Base-by-base conservation (phyloP, 148 eudicot genomes). In the Persicaria maculosa region DNA sequence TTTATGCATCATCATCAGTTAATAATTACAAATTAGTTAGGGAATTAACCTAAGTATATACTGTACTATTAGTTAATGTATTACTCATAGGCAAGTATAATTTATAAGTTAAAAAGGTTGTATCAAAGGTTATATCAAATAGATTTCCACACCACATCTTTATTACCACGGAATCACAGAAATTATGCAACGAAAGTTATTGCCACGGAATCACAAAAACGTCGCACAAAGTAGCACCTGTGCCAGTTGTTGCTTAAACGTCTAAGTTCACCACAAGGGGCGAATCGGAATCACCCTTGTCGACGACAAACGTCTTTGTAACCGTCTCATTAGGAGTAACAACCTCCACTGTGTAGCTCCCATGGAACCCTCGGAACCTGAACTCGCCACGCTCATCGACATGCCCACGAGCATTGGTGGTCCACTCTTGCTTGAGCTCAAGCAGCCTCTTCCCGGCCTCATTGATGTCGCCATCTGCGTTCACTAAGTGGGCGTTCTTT, bases 391-490 rank as follows among this genome's bases (percentile, higher is more conserved):
- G 79, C 44, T 85, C 90, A 67, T 87, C 90, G 5, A 84, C 52
- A 72, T 80, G 85, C 20, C 98, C 98, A 71, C 83, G 85, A 81
- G 81, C 79, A 54, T 57, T 62, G 17, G 93, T 81, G 59, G 85
- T 17, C 98, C 97, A 94, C 64, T 94, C 98, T 62, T 77, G 53
- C 86, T 82, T 91, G 0, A 94, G 88, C 44, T 78, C 83, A 44
- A 91, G 87, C 59, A 80, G 82, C 79, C 90, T 81, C 54, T 74
- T 79, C 16, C 98, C 98, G 0, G 98, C 96, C 79, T 83, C 95
- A 53, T 91, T 94, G 9, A 94, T 1, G 10, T 94, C 98, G 0
- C 98, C 98, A 81, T 93, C 98, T 0, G 98, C 97, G 78, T 91
- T 85, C 52, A 94, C 97, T 15, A 94, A 84, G 72, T 90, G 90